phyloP scores from a whole-genome alignment of 2,329 filamentous ascomycete species.

The Microcyclospora tardicrescens region DNA sequence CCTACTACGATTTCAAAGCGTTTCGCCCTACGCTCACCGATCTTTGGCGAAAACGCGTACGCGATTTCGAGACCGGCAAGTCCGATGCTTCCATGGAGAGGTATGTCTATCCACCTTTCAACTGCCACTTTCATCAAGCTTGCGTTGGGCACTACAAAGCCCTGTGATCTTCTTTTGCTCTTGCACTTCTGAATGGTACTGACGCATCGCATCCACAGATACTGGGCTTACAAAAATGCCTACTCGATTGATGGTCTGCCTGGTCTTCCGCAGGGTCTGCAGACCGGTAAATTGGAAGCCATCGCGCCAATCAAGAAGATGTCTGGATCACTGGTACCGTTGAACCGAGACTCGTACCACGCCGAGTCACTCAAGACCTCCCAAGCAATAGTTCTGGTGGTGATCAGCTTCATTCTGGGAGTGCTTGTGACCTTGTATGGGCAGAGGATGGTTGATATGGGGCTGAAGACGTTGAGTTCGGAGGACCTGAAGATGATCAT shows the following conservation, averaged over 20 bases:
- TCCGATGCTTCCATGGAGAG: conserved; percentile 28
- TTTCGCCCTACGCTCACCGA: conserved; percentile 29
- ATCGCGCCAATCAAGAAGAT: conserved; percentile 33
- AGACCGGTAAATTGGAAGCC: conserved; percentile 23
- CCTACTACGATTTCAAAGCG: conserved; percentile 31
- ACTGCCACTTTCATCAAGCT: not conserved
- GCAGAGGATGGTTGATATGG: no score
- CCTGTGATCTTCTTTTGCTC: not conserved
- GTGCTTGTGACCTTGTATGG: no score
- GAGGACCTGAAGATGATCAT: no score
- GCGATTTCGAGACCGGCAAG: conserved; percentile 23
- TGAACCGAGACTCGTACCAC: not conserved
- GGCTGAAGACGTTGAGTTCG: no score
- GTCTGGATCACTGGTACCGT: conserved; percentile 24
- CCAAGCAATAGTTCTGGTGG: no score
- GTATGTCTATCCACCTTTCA: conserved; percentile 9
- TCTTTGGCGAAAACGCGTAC: conserved; percentile 27
- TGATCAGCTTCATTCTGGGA: no score
- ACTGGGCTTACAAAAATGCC: conserved; percentile 34
- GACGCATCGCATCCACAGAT: conserved; percentile 13
- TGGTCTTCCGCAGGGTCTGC: conserved; percentile 28
- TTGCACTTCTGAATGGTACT: not conserved
- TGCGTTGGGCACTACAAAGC: not conserved
- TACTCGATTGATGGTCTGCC: conserved; percentile 33
- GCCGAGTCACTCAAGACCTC: not conserved